These are phyloP conservation scores for Trichoderma reesei DNA, from an alignment of 495 filamentous ascomycete genomes.

Conservation along the genomic window DNA sequence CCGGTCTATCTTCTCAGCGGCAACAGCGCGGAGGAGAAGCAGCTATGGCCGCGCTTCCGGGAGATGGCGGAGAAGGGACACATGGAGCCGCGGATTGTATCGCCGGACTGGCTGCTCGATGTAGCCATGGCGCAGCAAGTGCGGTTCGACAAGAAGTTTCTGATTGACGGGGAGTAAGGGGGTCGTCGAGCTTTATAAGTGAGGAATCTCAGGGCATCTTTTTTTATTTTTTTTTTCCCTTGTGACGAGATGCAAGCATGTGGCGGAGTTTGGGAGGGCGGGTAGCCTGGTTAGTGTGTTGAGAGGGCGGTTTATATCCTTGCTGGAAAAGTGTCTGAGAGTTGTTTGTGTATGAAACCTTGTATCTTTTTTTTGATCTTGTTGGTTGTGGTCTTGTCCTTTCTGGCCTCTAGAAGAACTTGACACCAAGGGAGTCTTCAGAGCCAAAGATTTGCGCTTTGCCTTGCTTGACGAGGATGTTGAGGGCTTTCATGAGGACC, in stretches of 20 bases:
- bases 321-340: neutral
- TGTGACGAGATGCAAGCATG: constrained; percentile 18
- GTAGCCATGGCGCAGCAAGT: constrained; percentile 79
- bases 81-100: constrained; percentile 67
- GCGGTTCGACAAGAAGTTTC: constrained; percentile 53
- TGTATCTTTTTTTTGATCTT: neutral
- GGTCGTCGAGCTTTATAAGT: neutral
- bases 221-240: too few relatives aligned
- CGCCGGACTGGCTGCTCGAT: constrained; percentile 79
- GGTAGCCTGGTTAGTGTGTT: neutral
- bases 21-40: constrained; percentile 50
- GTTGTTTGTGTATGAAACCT: neutral
- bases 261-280: constrained; percentile 12
- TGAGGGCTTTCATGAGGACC: constrained; percentile 65
- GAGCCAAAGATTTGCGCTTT: constrained; percentile 88
- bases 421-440: constrained; percentile 81
- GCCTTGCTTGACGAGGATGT: constrained; percentile 72
- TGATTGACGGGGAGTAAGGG: constrained; percentile 17
- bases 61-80: constrained; percentile 61
- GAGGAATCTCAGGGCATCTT: neutral
- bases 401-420: constrained; percentile 62
- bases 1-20: constrained; percentile 73
- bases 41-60: constrained; percentile 71
- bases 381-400: too few relatives aligned
- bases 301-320: neutral